phyloP scores from a whole-genome alignment of 352 stramenopile genomes.

The Globisporangium paroecandrum region DNA sequence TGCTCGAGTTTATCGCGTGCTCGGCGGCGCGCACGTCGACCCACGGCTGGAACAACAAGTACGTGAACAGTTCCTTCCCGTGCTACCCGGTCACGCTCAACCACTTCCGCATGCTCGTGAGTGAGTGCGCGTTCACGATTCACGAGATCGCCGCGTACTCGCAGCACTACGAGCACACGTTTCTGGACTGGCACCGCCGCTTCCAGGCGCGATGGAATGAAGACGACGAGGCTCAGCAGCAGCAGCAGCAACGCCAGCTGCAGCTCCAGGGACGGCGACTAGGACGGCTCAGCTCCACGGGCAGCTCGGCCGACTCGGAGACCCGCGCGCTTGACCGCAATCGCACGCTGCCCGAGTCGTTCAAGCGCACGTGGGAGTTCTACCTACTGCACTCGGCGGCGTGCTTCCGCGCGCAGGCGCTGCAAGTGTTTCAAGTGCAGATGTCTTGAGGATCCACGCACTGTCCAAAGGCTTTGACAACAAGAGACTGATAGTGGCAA shows the following conservation, averaged over 20 bases:
- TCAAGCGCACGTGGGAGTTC: constrained; percentile 86
- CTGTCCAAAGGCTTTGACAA: background rate
- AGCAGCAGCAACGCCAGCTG: constrained; percentile 1
- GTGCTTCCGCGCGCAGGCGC: constrained; percentile 68
- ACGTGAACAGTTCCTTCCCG: constrained; percentile 66
- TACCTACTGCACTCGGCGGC: constrained; percentile 86
- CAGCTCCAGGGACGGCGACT: constrained; percentile 12
- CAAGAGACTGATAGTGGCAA: background rate
- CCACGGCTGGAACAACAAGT: constrained; percentile 82
- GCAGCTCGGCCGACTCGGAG: constrained; percentile 8
- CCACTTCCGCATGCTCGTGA: constrained; percentile 41
- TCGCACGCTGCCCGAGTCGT: constrained; percentile 63
- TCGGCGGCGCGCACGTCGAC: constrained; percentile 60
- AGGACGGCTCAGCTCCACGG: constrained; percentile 7
- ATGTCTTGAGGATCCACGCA: constrained; percentile 31
- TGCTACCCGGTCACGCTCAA: constrained; percentile 54
- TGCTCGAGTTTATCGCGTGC: constrained; percentile 73
- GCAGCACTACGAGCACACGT: constrained; percentile 82
- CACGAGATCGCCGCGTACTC: constrained; percentile 63
- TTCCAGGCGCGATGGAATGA: constrained; percentile 63
- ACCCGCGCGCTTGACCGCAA: constrained; percentile 8
- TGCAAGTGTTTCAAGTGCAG: constrained; percentile 69
- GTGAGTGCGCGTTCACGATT: constrained; percentile 57
- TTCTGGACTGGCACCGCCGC: constrained; percentile 78
- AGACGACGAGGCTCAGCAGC: constrained; percentile 16